Evolutionary conservation across 2,329 filamentous ascomycete species (phyloP), one percentile per base, ranked within the genome.

Genomic region (Talaromyces piceae): DNA sequence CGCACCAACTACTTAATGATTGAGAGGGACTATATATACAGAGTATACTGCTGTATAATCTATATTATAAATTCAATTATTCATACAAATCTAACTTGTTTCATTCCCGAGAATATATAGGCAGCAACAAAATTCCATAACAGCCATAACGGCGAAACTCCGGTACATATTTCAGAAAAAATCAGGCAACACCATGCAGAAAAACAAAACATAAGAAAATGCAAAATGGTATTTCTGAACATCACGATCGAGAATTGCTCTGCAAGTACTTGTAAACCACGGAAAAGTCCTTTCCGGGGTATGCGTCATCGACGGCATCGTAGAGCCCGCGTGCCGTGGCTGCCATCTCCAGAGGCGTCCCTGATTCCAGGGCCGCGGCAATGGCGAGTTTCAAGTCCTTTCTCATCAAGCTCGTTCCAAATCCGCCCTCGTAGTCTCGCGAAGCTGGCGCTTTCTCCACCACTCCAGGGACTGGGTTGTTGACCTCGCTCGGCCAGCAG

Each of bases 401-500:
- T 65, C 81, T 82, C 88, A 93, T 91, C 58, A 93, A 70, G 33
- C 77, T 77, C 51, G 91, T 80, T 2, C 86, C 86, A 58, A 91
- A 93, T 0, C 88, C 88, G 43, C 88, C 88, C 16, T 73, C 69
- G 61, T 90, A 98, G 49, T 86, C 90, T 51, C 86, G 77, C 50
- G 77, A 80, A 0, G 90, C 86, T 0, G 91, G 90, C 2, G 88
- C 81, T 0, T 78, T 81, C 54, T 85, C 82, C 20, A 91, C 78
- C 0, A 96, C 90, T 12, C 90, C 91, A 9, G 83, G 83, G 3
- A 97, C 90, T 0, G 93, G 93, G 65, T 97, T 97, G 72, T 98
- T 98, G 56, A 95, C 76, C 71, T 96, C 91, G 61, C 86, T 93
- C 1, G 91, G 90, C 93, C 93, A 98, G 77, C 91, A 97, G 58